Percentiles rank a stretch among this genome's conserved stretches.
Evolutionary conservation across 2,329 filamentous ascomycete species (phyloP).

Genomic region (Stagonosporopsis tanaceti): DNA sequence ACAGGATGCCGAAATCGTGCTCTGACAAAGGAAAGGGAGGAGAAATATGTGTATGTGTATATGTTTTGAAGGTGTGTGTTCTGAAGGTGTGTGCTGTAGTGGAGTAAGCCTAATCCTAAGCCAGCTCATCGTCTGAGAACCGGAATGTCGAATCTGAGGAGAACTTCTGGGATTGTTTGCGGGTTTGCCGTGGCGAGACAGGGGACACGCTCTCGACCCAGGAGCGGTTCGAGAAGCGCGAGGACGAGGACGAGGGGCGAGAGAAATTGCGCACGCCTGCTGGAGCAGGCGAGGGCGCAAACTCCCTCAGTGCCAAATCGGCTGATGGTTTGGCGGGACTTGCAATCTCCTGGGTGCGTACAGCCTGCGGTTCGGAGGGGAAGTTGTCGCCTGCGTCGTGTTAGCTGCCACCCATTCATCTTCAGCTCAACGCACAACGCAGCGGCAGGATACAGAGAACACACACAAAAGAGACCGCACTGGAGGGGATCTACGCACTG

Average conservation of each 20-base stretch:
- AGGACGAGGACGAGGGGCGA: conserved; percentile 17
- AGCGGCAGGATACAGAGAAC: not conserved
- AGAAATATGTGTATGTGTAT: not conserved
- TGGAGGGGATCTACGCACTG: conserved; percentile 38
- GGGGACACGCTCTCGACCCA: conserved; percentile 17
- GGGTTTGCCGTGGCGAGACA: conserved; percentile 7
- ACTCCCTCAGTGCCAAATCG: not conserved
- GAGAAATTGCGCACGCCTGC: conserved; percentile 12
- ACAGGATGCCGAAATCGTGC: not conserved
- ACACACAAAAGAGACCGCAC: conserved; percentile 10
- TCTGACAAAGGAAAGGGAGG: conserved; percentile 14
- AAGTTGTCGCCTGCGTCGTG: conserved; percentile 9
- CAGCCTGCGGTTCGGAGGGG: not conserved
- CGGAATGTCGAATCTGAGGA: conserved; percentile 11
- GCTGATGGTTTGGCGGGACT: not conserved
- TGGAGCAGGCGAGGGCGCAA: conserved; percentile 8
- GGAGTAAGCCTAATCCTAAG: not conserved
- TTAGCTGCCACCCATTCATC: conserved; percentile 3
- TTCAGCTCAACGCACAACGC: not conserved
- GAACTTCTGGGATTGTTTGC: conserved; percentile 7
- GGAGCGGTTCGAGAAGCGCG: conserved; percentile 15
- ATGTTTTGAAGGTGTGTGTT: not conserved
- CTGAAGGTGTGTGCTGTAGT: not conserved
- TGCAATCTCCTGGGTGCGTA: not conserved
- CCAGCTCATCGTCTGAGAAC: conserved; percentile 17